Evolutionary conservation across 163 green algal genomes (phyloP), one percentile per base, ranked within the genome.

Genomic region (Trebouxia gelatinosa): DNA sequence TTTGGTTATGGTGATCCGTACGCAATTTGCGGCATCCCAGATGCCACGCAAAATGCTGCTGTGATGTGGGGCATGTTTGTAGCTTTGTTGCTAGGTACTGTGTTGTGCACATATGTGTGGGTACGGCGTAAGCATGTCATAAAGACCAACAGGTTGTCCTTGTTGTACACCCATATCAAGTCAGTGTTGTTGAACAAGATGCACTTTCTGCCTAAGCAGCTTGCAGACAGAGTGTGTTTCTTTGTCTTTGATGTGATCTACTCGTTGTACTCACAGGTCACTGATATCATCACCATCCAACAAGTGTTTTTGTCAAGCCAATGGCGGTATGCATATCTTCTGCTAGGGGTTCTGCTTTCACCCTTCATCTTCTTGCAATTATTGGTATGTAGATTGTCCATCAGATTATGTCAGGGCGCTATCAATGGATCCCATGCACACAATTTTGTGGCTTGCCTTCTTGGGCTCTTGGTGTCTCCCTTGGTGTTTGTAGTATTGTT

Each of bases 221-320:
- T 68, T 43, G 59, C 59, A 68, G 31, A 68, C 5, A 38, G 21
- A 23, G 9, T 68, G 31, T 68, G 59, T 31, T 68, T 68, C 40
- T 0, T 68, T 19, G 31, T 23, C 23, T 68, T 32, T 29, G 59
- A 68, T 68, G 31, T 68, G 26, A 32, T 7, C 23, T 68, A 38
- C n/a, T 43, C 59, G 11, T 43, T 68, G 11, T 68, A 68, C 31
- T 68, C 59, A 43, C 9, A 26, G 21, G 59, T 68, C 13, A 68
- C 59, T 68, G 31, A 68, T 68, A 32, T 32, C 21, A 29, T 68
- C 6, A 68, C 59, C 31, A 68, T 68, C 17, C 59, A 68, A 13
- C 59, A 68, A 38, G 59, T 68, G 59, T 68, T 68, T 38, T 3
- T 4, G 9, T 46, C 59, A 68, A 16, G 29, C 11, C 59, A 68